Base-by-base conservation (phyloP, 805 yeast species). In the Ogataea corticis region DNA sequence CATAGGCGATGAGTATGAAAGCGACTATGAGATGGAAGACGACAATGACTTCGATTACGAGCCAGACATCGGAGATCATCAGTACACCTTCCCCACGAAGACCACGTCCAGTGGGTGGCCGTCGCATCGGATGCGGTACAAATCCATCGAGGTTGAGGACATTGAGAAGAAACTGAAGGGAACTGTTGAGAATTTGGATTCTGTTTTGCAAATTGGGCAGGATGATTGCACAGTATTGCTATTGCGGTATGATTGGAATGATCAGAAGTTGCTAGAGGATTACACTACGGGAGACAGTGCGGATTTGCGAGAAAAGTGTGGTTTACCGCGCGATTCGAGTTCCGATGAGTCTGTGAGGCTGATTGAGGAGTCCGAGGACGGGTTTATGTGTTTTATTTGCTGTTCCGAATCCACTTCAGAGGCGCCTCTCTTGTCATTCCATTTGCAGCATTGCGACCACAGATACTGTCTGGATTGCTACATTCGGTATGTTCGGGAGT, bases 401-500 rank as follows among this genome's bases (percentile, higher is more conserved):
- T 87, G 88, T 61, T 85, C 83, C 17, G 76, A 75, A 0, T 70
- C 68, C 21, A 58, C 59, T 0, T 49, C 49, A 14, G 58, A 56
- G 44, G 64, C 46, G 55, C 74, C 35, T 1, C 44, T 67, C 27
- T 42, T 48, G 7, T 64, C 68, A 2, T 87, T 80, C 55, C 64
- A 74, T 2, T 62, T 88, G 13, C 27, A 44, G 14, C 72, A 72
- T 13, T 94, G 98, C 63, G 75, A 73, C 7, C 97, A 92, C 63
- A 70, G 68, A 41, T 85, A 71, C 54, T 94, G 99, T 61, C 54
- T 70, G 2, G 68, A 67, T 11, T 92, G 99, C 63, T 91, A 85
- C 61, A 58, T 67, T 13, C 72, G 71, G 28, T 91, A 88, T 60
- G 67, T 85, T 15, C 57, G 67, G 6, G 77, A 73, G 39, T 71